phyloP scores from a whole-genome alignment of 78 protist species.

The Chrysochromulina tobinii region DNA sequence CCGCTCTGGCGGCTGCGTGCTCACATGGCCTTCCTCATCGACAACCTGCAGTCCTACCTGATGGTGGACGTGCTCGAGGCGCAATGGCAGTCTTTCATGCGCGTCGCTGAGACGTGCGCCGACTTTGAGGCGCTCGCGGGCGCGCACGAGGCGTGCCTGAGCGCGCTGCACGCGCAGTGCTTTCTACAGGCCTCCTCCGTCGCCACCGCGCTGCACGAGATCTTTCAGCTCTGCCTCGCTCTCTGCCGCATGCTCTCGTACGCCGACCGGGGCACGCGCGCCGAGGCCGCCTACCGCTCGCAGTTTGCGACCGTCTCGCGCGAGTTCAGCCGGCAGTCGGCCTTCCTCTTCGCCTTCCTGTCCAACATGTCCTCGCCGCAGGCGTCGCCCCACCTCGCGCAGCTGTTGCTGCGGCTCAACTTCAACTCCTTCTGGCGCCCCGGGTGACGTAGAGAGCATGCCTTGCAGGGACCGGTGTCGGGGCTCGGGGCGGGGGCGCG shows the following conservation, averaged over 20 bases:
- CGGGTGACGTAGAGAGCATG: too few relatives aligned
- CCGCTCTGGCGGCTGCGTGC: constrained; percentile 9
- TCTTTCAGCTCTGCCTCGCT: not conserved
- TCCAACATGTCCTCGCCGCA: not conserved
- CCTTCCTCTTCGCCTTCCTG: not conserved
- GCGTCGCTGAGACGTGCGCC: not conserved
- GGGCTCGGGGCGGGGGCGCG: too few relatives aligned
- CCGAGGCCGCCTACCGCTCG: not conserved
- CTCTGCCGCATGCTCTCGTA: not conserved
- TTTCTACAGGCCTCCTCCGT: not conserved
- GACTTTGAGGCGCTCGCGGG: not conserved
- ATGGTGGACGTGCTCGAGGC: constrained; percentile 25
- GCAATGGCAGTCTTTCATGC: not conserved
- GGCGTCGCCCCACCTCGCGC: not conserved
- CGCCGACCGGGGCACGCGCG: not conserved
- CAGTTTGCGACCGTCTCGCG: not conserved
- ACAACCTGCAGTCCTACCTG: constrained; percentile 10
- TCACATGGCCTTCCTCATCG: constrained; percentile 17
- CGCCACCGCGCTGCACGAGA: not conserved
- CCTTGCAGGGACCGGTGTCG: too few relatives aligned
- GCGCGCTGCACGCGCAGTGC: not conserved
- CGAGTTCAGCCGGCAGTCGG: not conserved
- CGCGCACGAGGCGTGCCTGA: not conserved
- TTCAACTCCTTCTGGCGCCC: not conserved
- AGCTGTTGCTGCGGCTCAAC: not conserved